Evolutionary conservation across 352 stramenopile genomes (phyloP), one percentile per base, ranked within the genome.

Genomic region (Pythium phragmitis): DNA sequence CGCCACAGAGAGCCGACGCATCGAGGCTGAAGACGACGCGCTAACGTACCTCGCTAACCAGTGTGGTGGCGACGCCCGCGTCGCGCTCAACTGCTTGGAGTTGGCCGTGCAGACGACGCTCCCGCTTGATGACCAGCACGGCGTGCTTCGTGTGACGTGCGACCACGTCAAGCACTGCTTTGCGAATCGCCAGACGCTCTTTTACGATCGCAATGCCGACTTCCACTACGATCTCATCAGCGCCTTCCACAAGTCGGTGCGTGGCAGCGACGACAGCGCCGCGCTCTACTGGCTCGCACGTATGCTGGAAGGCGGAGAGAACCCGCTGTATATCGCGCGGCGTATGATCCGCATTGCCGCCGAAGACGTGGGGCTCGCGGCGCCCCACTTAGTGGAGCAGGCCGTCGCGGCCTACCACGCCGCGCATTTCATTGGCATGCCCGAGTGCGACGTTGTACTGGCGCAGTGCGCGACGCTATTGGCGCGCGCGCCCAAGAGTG

Each of bases 151-250:
- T 14, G 53, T 95, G 21, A 90, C 84, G 12, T 68, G 75, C 6
- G 77, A 77, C 0, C 74, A 93, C 16, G 86, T 95, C 6, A 72
- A 87, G 39, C 73, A 88, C 39, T 89, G 82, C 55, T 91, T 94
- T 67, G 73, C 78, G 6, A 70, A 91, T 52, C 70, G 80, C 3
- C 84, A 91, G 74, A 88, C 78, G 28, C 75, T 91, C 11, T 88
- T 84, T 34, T 96, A 96, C 66, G 88, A 96, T 65, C 80, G 84
- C 47, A 91, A 92, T 23, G 88, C 82, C 1, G 88, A 96, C 63
- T 86, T 88, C 43, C 88, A 96, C 61, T 96, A 96, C 58, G 82
- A 94, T 62, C 75, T 80, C 46, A 94, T 94, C 54, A 93, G 84
- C 58, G 88, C 87, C 1, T 74, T 96, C 36, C 84, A 95, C 73